Evolutionary conservation across 2,329 filamentous ascomycete genomes (phyloP).

Genomic region (Talaromyces pinophilus): DNA sequence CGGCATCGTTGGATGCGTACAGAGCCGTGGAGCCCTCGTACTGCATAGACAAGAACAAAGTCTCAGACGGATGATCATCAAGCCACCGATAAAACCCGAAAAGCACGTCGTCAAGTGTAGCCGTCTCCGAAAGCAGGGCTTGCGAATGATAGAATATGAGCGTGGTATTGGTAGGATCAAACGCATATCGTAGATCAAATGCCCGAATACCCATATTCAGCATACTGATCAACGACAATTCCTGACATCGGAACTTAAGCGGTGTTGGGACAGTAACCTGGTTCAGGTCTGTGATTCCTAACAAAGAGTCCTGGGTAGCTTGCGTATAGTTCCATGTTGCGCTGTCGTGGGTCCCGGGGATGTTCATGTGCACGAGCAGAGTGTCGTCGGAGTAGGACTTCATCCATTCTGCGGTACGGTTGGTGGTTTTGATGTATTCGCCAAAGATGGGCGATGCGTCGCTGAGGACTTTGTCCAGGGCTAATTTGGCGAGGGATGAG

Average conservation of each 20-base stretch:
- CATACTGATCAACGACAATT: slow-evolving; percentile 40
- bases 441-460: slow-evolving; percentile 51
- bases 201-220: slow-evolving; percentile 52
- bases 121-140: slow-evolving; percentile 48
- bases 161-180: slow-evolving; percentile 48
- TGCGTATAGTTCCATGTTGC: slow-evolving; percentile 56
- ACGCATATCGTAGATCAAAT: slow-evolving; percentile 55
- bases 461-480: slow-evolving; percentile 46
- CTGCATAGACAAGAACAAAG: slow-evolving; percentile 51
- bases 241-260: slow-evolving; percentile 48
- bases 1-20: slow-evolving; percentile 34
- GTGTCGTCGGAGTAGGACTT: slow-evolving; percentile 45
- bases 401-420: slow-evolving; percentile 50
- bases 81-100: slow-evolving; percentile 55
- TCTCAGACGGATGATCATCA: slow-evolving; percentile 49
- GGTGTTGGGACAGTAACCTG: slow-evolving; percentile 34
- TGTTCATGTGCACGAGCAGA: slow-evolving; percentile 50
- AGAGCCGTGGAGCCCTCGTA: slow-evolving; percentile 41
- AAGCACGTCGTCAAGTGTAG: slow-evolving; percentile 49
- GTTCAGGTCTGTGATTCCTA: slow-evolving; percentile 45
- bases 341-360: slow-evolving; percentile 54
- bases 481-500: slow-evolving; percentile 32
- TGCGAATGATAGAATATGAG: slow-evolving; percentile 54
- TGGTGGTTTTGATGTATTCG: slow-evolving; percentile 28
- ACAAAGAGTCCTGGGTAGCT: slow-evolving; percentile 44